Base-by-base conservation (phyloP, 768 basidiomycete species). In the Boletus reticulatus region DNA sequence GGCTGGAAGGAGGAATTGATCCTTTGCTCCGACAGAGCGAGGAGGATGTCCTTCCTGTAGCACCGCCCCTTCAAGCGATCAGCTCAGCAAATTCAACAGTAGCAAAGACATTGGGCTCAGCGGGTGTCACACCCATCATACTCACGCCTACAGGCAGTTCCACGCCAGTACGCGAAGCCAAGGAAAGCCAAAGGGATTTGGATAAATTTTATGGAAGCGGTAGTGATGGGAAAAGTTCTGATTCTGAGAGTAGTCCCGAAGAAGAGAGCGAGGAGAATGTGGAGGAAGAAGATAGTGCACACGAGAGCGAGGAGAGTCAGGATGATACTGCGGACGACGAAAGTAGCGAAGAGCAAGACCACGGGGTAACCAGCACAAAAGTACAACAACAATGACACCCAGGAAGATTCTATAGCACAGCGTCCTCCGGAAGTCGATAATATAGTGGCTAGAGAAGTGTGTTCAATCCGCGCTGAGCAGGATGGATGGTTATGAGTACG, bases 1-100 rank as follows among this genome's bases (percentile, higher is more conserved):
- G 95, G 95, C 78, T 89, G 6, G 92, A 95, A 69, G 78, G 83
- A 52, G 94, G 93, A 0, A 91, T 91, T 5, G 91, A 94, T 60
- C 74, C 89, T 2, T 77, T 81, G 0, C 72, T 98, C 53, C 81
- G 95, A 55, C 88, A 93, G 57, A 76, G 74, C 19, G 81, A 80
- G 44, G 85, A 87, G 11, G 87, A 88, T 53, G 60, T 61, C 1
- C 64, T 65, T n/a, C 64, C 61, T 2, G 31, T 42, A 22, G 67
- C 71, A 32, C 68, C 73, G 20, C 66, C 65, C 9, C 66, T 70
- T 19, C 72, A 73, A 34, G 77, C 79, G 2, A 72, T 81, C 43
- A 77, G 76, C n/a, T 60, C 81, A 67, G 45, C 65, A 34, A 65
- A 64, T 59, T 60, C 64, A 50, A 51, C 67, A 27, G 56, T 57